A percentile compares a stretch with the other conserved stretches of the same genome.
Evolutionary conservation across 257 asterid species (phyloP).

Genomic region (Gynochthodes officinalis): DNA sequence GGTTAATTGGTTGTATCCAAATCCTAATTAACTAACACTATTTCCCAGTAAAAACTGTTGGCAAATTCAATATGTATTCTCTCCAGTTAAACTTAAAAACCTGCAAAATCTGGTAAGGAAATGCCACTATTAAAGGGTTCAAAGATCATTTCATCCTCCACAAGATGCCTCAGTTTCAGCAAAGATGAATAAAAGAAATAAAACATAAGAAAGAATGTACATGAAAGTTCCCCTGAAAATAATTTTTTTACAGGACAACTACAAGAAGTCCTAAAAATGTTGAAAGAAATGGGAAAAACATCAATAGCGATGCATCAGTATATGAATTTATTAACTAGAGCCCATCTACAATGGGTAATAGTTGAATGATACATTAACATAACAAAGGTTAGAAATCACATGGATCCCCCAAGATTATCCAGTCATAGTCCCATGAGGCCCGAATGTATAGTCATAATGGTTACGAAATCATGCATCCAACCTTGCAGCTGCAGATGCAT

Average conservation of each 20-base stretch:
- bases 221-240: neutral
- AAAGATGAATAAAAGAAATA: neutral
- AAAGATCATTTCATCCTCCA: too few species aligned
- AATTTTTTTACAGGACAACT: neutral
- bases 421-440: neutral
- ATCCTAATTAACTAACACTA: too few species aligned
- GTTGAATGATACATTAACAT: neutral
- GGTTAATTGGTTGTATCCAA: too few species aligned
- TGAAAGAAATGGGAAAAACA: neutral
- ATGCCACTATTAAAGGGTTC: too few species aligned
- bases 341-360: neutral
- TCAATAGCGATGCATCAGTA: neutral
- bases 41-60: too few species aligned
- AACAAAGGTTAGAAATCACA: conserved; percentile 14
- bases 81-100: neutral
- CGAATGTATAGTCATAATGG: neutral
- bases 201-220: neutral
- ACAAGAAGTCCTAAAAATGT: neutral
- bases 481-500: conserved; percentile 91
- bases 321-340: neutral
- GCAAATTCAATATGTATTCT: too few species aligned
- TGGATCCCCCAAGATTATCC: neutral
- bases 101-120: neutral
- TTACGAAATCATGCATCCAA: conserved; percentile 44
- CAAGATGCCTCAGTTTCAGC: too few species aligned